Conservation (phyloP, 1,284 basidiomycete genomes). For the Tilletiopsis washingtonensis region DNA sequence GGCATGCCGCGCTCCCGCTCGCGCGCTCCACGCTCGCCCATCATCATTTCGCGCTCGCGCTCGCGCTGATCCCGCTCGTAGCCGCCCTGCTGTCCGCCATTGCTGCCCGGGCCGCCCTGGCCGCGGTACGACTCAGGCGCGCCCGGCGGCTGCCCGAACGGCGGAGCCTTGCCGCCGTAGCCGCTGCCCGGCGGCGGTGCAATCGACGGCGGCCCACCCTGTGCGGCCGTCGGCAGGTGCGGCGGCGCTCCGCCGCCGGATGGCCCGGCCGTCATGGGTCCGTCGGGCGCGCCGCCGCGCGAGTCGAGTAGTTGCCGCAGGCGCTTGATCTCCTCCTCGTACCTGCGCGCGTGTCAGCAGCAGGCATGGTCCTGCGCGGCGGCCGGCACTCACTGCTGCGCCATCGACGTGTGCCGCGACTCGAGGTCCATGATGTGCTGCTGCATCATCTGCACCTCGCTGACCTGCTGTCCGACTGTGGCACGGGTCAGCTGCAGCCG, state of each 20-base stretch:
- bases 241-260: slow-evolving; percentile 11
- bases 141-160: no score
- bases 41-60: no score
- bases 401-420: slow-evolving; percentile 62
- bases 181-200: slow-evolving; percentile 46
- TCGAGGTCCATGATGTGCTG: slow-evolving; percentile 70
- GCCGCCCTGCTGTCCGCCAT: no score
- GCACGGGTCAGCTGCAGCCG: background rate
- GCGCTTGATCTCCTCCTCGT: slow-evolving; percentile 64
- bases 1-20: slow-evolving; percentile 37
- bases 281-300: slow-evolving; percentile 22
- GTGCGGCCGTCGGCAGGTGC: slow-evolving; percentile 23
- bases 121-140: no score
- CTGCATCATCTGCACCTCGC: slow-evolving; percentile 64
- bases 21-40: no score
- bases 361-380: background rate
- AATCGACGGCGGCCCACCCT: slow-evolving; percentile 40
- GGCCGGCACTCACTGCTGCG: slow-evolving; percentile 53
- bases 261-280: slow-evolving; percentile 2
- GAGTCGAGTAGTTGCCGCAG: slow-evolving; percentile 60
- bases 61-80: no score
- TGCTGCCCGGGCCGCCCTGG: no score
- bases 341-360: slow-evolving; percentile 44
- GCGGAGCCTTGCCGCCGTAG: slow-evolving; percentile 9
- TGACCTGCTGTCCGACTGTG: slow-evolving; percentile 62